These are phyloP conservation scores for Camptophora hylomeconis DNA, from an alignment of 2,329 filamentous ascomycete genomes.

Conservation along the genomic window DNA sequence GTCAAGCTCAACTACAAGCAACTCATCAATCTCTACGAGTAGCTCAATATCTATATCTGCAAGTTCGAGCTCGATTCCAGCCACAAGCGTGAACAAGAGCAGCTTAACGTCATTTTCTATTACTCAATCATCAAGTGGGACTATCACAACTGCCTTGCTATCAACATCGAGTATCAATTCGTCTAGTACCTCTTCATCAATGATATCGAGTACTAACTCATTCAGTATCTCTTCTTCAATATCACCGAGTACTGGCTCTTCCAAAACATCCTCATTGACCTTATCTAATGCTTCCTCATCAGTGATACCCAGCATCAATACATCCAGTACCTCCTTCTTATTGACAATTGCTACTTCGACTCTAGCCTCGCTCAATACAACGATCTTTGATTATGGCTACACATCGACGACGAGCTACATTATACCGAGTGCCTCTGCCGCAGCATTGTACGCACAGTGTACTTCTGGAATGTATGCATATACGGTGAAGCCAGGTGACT, in stretches of 20 bases:
- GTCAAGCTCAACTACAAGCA: conserved; percentile 7
- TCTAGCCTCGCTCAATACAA: conserved; percentile 1
- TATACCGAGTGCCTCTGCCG: background rate
- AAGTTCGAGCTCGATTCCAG: too few relatives aligned
- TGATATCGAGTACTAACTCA: background rate
- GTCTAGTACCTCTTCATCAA: background rate
- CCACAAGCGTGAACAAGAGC: background rate
- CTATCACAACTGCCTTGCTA: background rate
- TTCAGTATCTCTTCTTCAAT: conserved; percentile 1
- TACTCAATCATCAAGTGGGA: conserved; percentile 1
- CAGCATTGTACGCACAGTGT: background rate
- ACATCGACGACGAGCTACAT: conserved; percentile 3
- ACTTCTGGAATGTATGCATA: conserved; percentile 4
- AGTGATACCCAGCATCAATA: background rate
- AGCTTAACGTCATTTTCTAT: too few relatives aligned
- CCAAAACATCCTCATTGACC: background rate
- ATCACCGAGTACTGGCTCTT: background rate
- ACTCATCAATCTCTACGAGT: conserved; percentile 1
- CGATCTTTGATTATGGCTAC: conserved; percentile 2
- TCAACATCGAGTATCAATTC: conserved; percentile 2
- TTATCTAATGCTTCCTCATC: background rate
- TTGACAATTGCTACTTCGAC: too few relatives aligned
- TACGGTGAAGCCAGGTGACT: conserved; percentile 10
- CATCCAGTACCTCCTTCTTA: conserved; percentile 3
- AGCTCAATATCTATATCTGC: conserved; percentile 1